phyloP scores from a whole-genome alignment of 2,329 filamentous ascomycete genomes.

The Phaeosphaeria sp. region DNA sequence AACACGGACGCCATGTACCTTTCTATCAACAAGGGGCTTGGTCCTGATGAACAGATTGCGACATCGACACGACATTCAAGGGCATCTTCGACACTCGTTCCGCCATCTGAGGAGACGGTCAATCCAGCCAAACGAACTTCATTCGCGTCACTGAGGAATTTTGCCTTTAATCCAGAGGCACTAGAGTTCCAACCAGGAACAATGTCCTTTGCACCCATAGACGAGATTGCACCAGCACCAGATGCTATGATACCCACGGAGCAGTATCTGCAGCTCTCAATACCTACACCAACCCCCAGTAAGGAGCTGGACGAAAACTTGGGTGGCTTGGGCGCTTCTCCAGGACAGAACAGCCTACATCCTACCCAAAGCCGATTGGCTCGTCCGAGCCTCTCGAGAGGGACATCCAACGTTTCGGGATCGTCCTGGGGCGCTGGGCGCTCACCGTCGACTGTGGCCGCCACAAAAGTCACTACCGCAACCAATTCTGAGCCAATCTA shows the following conservation, averaged over 20 bases:
- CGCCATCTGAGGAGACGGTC: constrained; percentile 20
- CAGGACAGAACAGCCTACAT: constrained; percentile 21
- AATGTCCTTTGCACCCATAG: constrained; percentile 16
- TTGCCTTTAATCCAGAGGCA: constrained; percentile 47
- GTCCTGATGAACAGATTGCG: constrained; percentile 14
- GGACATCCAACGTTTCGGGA: constrained; percentile 34
- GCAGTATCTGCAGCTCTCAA: constrained; percentile 40
- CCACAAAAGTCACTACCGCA: constrained; percentile 15
- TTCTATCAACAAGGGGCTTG: constrained; percentile 24
- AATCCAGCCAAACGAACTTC: constrained; percentile 30
- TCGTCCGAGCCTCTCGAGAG: constrained; percentile 34
- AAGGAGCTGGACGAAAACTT: constrained; percentile 27
- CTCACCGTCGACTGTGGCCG: constrained; percentile 11
- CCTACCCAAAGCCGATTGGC: constrained; percentile 16
- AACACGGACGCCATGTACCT: constrained; percentile 36
- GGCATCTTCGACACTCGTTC: constrained; percentile 33
- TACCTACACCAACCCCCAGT: constrained; percentile 27
- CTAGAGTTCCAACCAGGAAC: constrained; percentile 40
- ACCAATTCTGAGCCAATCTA: constrained; percentile 30
- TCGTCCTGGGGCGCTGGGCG: constrained; percentile 24
- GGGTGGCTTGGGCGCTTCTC: constrained; percentile 22
- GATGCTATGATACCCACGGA: constrained; percentile 28
- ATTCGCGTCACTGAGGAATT: constrained; percentile 32
- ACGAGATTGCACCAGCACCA: constrained; percentile 20
- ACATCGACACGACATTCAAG: constrained; percentile 25